Conservation (phyloP, 768 basidiomycete species). For the Leccinellum albellum region DNA sequence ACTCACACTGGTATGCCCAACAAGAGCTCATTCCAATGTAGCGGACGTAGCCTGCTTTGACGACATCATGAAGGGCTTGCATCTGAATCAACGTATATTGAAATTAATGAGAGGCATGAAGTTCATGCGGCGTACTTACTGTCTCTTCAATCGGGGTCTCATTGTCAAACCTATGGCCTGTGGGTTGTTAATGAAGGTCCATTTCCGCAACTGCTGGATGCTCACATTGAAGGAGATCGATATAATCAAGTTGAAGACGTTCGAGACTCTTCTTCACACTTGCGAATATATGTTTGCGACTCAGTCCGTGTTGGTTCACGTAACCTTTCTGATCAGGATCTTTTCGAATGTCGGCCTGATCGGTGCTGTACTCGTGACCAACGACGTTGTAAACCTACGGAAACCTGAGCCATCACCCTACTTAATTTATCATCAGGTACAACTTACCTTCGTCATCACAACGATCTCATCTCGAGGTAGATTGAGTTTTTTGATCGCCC, state of each 20-base stretch:
- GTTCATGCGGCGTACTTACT: slow-evolving; percentile 11
- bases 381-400: slow-evolving; percentile 42
- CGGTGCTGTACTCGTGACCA: slow-evolving; percentile 14
- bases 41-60: slow-evolving; percentile 45
- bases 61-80: slow-evolving; percentile 50
- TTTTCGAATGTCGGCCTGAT: slow-evolving; percentile 13
- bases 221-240: slow-evolving; percentile 55
- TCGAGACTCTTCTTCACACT: slow-evolving; percentile 42
- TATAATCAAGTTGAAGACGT: slow-evolving; percentile 47
- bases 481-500: slow-evolving; percentile 62
- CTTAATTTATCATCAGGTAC: not conserved
- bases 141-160: slow-evolving; percentile 51
- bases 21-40: slow-evolving; percentile 46
- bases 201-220: not conserved
- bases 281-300: slow-evolving; percentile 59
- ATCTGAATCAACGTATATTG: slow-evolving; percentile 24
- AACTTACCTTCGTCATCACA: slow-evolving; percentile 65
- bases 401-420: not conserved
- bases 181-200: not conserved
- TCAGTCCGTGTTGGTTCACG: slow-evolving; percentile 46
- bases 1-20: slow-evolving; percentile 38
- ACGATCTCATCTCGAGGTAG: slow-evolving; percentile 76
- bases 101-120: not conserved
- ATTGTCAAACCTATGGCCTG: slow-evolving; percentile 47
- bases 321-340: slow-evolving; percentile 39